Evolutionary conservation across 257 asterid species (phyloP).

Genomic region (Cynanchum wilfordii): DNA sequence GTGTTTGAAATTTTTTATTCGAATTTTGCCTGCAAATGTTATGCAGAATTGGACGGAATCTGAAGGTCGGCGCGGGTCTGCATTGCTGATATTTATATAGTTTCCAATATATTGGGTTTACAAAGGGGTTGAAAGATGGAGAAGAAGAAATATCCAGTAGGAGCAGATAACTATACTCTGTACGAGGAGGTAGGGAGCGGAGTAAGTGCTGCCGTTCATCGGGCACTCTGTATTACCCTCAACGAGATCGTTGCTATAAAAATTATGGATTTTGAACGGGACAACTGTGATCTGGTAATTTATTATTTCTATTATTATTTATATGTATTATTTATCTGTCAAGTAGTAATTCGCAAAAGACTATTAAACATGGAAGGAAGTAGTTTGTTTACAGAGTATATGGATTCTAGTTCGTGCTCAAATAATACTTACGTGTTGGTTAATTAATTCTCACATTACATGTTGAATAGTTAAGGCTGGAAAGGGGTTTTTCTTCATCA

Average conservation of each 20-base stretch:
- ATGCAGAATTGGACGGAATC: constrained; percentile 29
- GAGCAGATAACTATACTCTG: constrained; percentile 69
- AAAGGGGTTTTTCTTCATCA: neutral
- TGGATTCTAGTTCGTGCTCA: neutral
- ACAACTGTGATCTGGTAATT: constrained; percentile 79
- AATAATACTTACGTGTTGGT: neutral
- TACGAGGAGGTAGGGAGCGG: constrained; percentile 88
- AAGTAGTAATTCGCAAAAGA: too few relatives aligned
- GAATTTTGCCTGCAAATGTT: constrained; percentile 13
- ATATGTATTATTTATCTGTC: neutral
- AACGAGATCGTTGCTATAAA: constrained; percentile 78
- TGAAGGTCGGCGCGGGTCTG: constrained; percentile 21
- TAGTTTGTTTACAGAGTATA: neutral
- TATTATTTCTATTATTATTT: neutral
- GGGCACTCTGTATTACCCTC: constrained; percentile 65
- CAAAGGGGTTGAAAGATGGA: constrained; percentile 36
- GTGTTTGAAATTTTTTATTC: neutral
- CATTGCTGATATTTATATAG: too few relatives aligned
- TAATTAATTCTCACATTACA: neutral
- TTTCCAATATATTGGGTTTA: neutral
- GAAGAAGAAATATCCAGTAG: constrained; percentile 88
- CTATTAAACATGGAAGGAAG: neutral
- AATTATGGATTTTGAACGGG: constrained; percentile 90
- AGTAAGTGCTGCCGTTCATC: constrained; percentile 90
- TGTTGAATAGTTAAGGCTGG: neutral